These are phyloP conservation scores for Rhodamnia argentea DNA, from an alignment of 345 rosid species.

Conservation along the genomic window DNA sequence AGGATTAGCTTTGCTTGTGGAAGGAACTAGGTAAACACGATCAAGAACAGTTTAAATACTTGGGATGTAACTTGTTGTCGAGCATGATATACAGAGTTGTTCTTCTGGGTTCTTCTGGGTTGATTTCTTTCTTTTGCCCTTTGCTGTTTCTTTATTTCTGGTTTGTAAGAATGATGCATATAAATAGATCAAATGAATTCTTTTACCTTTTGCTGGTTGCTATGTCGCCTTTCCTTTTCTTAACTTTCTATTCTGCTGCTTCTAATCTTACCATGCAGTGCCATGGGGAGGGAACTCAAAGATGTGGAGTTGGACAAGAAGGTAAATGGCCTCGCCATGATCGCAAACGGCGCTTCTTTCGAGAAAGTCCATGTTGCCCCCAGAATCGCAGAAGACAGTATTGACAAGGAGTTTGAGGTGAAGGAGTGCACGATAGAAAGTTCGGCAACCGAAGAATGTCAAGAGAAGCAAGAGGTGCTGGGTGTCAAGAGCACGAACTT, in stretches of 20 bases:
- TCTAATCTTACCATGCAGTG: constrained; percentile 21
- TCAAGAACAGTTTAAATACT: neutral
- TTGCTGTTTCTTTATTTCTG: neutral
- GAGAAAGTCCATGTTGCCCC: constrained; percentile 39
- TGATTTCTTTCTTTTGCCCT: neutral
- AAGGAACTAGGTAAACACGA: neutral
- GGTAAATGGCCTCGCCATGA: constrained; percentile 26
- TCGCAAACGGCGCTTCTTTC: constrained; percentile 17
- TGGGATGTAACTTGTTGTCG: neutral
- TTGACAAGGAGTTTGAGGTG: constrained; percentile 48
- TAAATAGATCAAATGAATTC: constrained; percentile 1
- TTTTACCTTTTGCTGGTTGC: neutral
- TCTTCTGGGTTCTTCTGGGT: neutral
- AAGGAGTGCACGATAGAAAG: constrained; percentile 38
- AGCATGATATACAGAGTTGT: neutral
- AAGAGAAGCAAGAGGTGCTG: constrained; percentile 24
- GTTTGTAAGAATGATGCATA: neutral
- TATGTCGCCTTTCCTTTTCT: neutral
- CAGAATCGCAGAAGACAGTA: constrained; percentile 25
- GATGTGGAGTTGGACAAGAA: constrained; percentile 53
- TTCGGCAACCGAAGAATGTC: constrained; percentile 17
- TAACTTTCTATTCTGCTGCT: neutral
- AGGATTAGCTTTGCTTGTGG: neutral
- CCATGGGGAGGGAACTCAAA: constrained; percentile 71
- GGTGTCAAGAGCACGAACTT: constrained; percentile 27